Evolutionary conservation across 768 basidiomycete species (phyloP).

Genomic region (Lactarius indigo): DNA sequence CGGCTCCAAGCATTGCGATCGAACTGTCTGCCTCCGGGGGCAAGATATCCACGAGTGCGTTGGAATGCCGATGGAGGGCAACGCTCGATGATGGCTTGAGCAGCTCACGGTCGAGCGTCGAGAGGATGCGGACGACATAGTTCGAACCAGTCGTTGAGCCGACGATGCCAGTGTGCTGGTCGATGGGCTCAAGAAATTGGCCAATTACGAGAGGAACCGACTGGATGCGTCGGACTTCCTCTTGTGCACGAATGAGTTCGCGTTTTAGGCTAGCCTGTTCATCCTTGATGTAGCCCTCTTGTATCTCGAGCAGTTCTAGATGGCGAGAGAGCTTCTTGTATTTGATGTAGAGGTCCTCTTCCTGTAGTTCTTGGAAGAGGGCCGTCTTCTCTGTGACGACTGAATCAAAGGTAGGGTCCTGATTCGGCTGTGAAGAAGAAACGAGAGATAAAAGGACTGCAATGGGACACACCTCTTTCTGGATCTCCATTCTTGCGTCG

Average conservation of each 20-base stretch:
- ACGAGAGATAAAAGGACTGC: neutral
- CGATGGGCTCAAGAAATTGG: slow-evolving; percentile 98
- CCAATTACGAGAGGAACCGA: slow-evolving; percentile 98
- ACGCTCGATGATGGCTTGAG: slow-evolving; percentile 97
- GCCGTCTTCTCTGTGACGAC: slow-evolving; percentile 87
- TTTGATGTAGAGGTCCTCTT: slow-evolving; percentile 92
- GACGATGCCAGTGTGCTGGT: slow-evolving; percentile 95
- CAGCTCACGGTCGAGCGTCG: slow-evolving; percentile 93
- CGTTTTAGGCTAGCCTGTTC: slow-evolving; percentile 97
- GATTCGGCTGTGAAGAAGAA: slow-evolving; percentile 9
- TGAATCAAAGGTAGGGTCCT: slow-evolving; percentile 91
- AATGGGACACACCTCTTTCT: slow-evolving; percentile 57
- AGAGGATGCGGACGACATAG: slow-evolving; percentile 96
- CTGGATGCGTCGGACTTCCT: slow-evolving; percentile 99
- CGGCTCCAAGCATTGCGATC: slow-evolving; percentile 89
- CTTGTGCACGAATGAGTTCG: slow-evolving; percentile 96
- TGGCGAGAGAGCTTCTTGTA: slow-evolving; percentile 96
- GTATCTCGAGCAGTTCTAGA: slow-evolving; percentile 90
- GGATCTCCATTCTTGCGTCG: slow-evolving; percentile 83
- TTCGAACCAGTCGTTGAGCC: slow-evolving; percentile 97
- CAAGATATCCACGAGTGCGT: slow-evolving; percentile 95
- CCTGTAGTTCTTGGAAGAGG: slow-evolving; percentile 79
- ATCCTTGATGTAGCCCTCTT: slow-evolving; percentile 97
- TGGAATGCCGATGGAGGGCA: slow-evolving; percentile 98
- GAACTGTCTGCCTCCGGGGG: slow-evolving; percentile 98